Evolutionary conservation across 805 yeast species (phyloP), one percentile per base, ranked within the genome.

Genomic region (Candida taoyuanica): DNA sequence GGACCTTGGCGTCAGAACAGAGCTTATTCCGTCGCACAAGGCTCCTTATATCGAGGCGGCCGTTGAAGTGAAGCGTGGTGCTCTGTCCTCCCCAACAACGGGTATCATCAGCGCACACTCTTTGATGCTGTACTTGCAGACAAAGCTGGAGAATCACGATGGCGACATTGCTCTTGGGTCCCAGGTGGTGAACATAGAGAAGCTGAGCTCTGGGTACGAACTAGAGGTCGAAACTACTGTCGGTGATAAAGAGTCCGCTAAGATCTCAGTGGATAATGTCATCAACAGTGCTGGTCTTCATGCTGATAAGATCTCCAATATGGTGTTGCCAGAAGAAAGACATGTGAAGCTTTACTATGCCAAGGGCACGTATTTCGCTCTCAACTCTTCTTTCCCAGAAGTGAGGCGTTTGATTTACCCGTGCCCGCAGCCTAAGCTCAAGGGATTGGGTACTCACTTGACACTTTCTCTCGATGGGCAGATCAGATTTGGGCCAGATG

Each of bases 101-200:
- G 96, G 97, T 0, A 89, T 88, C 15, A 60, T 87, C 2, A 78
- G 86, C 12, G 87, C 94, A 0, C 96, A 89, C 58, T 78, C 85
- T 6, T 66, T 83, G 39, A 75, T 83, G 73, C 70, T 70, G 21
- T 85, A 69, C 56, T 63, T 73, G 33, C 70, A 72, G 36, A 70
- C 81, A 0, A 59, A 60, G 14, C 67, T 82, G 33, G 84, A 81
- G 42, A 63, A 66, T 20, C 56, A 70, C 36, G 78, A 68, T 3
- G 95, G 87, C 4, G 86, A 82, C 13, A 46, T 81, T 5, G 85
- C 83, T 0, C 50, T 76, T 4, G 77, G 76, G 13, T 77, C 95
- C 0, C 56, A 71, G 33, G 86, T 87, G 2, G 56, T 60, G 0
- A 71, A 59, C 0, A 38, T 63, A 7, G 55, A 54, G 33, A 62